Base-by-base conservation (phyloP, 805 yeast genomes). In the Lipomyces yamanashiensis region DNA sequence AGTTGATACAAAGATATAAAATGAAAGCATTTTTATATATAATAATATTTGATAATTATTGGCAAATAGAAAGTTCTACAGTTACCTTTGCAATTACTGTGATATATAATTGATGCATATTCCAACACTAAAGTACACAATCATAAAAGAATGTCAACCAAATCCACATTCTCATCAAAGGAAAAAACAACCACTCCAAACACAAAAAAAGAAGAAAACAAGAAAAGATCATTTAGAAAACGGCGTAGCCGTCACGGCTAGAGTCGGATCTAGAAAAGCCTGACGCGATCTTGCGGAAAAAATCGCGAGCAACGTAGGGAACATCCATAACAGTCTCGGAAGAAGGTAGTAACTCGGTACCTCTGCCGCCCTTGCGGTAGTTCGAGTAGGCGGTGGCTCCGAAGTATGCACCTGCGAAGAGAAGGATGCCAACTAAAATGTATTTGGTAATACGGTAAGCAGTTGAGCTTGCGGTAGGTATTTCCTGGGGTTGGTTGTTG, bases 181-280 rank as follows among this genome's bases (percentile, higher is more conserved):
- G 5, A 28, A 28, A 28, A 28, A 28, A 28, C 28, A 28, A 3
- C 50, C 50, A 45, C 19, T 10, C 34, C 50, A 45, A 23, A 23
- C 13, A 2, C 21, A 15, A 19, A 45, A 45, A 1, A 3, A 45
- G 1, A 19, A 1, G 21, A 23, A 19, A 7, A n/a, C 6, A 13
- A 37, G 36, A 40, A 39, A 19, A 33, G n/a, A 15, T 15, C 9
- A 7, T 15, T 77, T 80, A 92, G 10, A 95, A 96, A 41, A 98
- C 98, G 73, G 96, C 87, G 75, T 95, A 93, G 19, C 97, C 98
- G 34, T 96, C 96, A 74, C 97, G 83, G 71, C 80, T 79, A 52
- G 83, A 78, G 33, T 74, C 62, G 59, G 81, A 77, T 61, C 81
- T 77, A 7, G 92, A 87, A 58, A 87, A 80, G 40, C 92, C 90